A percentile compares a stretch with the other conserved stretches of the same genome.
Evolutionary conservation across 2,329 filamentous ascomycete genomes (phyloP).

Genomic region (Penicillium sp.): DNA sequence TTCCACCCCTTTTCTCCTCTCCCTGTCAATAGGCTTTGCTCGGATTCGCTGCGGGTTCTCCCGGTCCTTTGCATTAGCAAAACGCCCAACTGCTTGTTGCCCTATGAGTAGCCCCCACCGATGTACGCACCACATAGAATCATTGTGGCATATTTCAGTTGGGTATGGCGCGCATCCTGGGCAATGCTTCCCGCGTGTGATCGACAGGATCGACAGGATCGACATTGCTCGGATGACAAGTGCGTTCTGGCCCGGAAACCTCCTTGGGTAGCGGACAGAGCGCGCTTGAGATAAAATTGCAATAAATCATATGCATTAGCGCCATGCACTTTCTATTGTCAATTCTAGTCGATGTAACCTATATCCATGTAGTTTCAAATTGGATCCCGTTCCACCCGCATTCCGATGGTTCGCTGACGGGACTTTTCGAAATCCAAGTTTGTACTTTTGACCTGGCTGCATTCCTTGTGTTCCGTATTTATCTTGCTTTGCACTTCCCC

Average conservation of each 20-base stretch:
- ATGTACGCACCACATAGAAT: background rate
- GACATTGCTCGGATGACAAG: background rate
- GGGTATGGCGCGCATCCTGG: background rate
- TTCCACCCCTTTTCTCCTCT: background rate
- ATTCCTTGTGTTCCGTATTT: background rate
- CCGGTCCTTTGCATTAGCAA: background rate
- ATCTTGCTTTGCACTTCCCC: background rate
- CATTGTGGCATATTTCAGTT: background rate
- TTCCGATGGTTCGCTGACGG: background rate
- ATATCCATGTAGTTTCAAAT: background rate
- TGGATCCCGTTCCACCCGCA: background rate
- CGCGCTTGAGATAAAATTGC: background rate
- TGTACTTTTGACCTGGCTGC: background rate
- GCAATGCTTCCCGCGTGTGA: background rate
- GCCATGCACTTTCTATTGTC: background rate
- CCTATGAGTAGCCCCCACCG: background rate
- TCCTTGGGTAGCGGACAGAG: background rate
- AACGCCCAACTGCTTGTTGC: background rate
- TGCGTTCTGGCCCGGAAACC: background rate
- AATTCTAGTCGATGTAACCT: background rate
- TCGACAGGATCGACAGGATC: background rate
- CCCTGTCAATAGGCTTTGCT: background rate
- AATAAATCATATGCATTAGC: background rate
- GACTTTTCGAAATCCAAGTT: background rate
- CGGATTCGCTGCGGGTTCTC: background rate